Evolutionary conservation across 805 yeast genomes (phyloP), one percentile per base, ranked within the genome.

Genomic region (baker's yeast (Saccharomyces cerevisiae)): DNA sequence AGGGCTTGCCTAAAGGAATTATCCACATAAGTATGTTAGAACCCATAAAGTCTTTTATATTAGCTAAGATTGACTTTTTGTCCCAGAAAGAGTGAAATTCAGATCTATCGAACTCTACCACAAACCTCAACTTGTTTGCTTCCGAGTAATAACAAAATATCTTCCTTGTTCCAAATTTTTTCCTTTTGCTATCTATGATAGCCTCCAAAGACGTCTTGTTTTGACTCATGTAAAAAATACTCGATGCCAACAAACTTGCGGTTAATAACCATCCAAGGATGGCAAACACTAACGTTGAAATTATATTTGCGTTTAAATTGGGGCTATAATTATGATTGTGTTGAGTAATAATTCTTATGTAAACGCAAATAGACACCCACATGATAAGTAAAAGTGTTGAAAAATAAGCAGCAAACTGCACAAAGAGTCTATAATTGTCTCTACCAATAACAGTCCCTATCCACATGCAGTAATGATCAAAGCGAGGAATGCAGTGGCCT

Each of bases 381-480:
- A 70, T 61, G 49, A 71, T 69, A 1, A 80, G 50, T 46, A 81
- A 73, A 47, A 72, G 65, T 2, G 66, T 24, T 28, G 70, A 66
- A 30, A 75, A 68, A 61, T 73, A 71, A 4, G 74, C 46, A 31
- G 78, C 62, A 61, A 78, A 84, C 57, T 79, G 82, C 2, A 83
- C 51, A 61, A 90, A 90, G 29, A 74, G 70, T 50, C 77, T 65
- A 65, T 82, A 81, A 68, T 92, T 91, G 41, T 72, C 67, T 55
- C 79, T 78, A 0, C 96, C 97, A 47, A 91, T 80, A 4, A 82
- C 79, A 0, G 77, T 66, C 1, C 96, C 95, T 0, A 92, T 69
- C 85, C 89, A 89, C 0, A 81, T 64, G 66, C 98, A 91, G 62
- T 77, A 85, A 67, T 91, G 98, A 69, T 91, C 98, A 75, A 87